Evolutionary conservation across 345 rosid genomes (phyloP).

Genomic region (Heritiera littoralis): DNA sequence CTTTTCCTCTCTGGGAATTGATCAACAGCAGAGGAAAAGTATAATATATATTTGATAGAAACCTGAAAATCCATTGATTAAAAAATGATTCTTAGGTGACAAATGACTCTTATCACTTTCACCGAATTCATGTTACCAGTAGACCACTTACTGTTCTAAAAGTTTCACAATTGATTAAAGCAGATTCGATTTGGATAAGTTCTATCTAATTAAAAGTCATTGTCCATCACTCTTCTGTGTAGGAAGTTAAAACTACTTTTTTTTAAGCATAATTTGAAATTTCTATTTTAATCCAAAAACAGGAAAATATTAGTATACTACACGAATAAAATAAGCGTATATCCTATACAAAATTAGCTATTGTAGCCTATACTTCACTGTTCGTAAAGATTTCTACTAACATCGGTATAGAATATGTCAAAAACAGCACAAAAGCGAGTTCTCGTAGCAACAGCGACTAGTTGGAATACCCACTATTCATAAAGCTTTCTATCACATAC

Average conservation of each 20-base stretch:
- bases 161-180: constrained; percentile 5
- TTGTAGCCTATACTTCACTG: too few species aligned
- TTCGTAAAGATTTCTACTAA: too few species aligned
- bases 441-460: too few species aligned
- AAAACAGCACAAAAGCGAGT: too few species aligned
- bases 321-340: too few species aligned
- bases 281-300: too few species aligned
- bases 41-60: not conserved
- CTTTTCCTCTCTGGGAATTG: not conserved
- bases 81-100: not conserved
- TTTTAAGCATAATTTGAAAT: too few species aligned
- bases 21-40: not conserved
- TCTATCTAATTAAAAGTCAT: not conserved
- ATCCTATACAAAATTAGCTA: too few species aligned
- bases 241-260: not conserved
- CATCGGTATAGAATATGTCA: too few species aligned
- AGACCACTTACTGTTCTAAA: constrained; percentile 5
- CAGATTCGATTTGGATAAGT: constrained; percentile 24
- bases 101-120: not conserved
- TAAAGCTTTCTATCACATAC: too few species aligned
- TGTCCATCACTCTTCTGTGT: constrained; percentile 6
- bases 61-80: not conserved
- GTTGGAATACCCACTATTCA: too few species aligned
- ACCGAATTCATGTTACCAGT: constrained; percentile 30
- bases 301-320: too few species aligned